A percentile compares a stretch with the other conserved stretches of the same genome.
These are phyloP conservation scores for Phytophthora tubulina DNA, from an alignment of 352 stramenopile species.

Conservation along the genomic window DNA sequence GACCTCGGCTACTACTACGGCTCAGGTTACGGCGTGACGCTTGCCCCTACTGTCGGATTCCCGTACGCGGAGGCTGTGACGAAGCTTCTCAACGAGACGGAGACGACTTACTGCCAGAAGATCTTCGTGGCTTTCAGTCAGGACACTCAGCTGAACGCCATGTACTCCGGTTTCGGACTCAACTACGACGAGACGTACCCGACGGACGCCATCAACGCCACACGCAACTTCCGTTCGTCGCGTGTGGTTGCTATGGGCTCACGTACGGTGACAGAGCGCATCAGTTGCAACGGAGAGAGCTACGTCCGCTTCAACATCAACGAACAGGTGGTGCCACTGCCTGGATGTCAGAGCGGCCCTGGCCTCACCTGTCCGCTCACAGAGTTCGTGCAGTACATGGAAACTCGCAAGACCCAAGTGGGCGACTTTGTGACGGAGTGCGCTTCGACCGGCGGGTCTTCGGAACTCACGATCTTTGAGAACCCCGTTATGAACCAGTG, in stretches of 20 bases:
- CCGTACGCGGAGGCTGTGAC: constrained; percentile 56
- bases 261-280: constrained; percentile 55
- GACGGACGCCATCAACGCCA: constrained; percentile 42
- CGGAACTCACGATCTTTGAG: constrained; percentile 56
- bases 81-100: constrained; percentile 49
- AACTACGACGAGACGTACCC: constrained; percentile 56
- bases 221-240: constrained; percentile 57
- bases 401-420: constrained; percentile 41
- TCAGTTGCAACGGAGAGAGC: constrained; percentile 49
- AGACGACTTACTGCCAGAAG: constrained; percentile 60
- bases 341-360: constrained; percentile 52
- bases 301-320: constrained; percentile 66
- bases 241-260: constrained; percentile 55
- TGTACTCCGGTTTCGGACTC: constrained; percentile 56
- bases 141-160: constrained; percentile 63
- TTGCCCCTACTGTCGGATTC: constrained; percentile 53
- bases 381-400: constrained; percentile 54
- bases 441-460: constrained; percentile 44
- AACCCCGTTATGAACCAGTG: constrained; percentile 58
- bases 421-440: constrained; percentile 61
- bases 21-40: constrained; percentile 55
- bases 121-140: constrained; percentile 66
- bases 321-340: constrained; percentile 56
- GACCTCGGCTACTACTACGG: constrained; percentile 69
- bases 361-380: constrained; percentile 58